A percentile compares a stretch with the other conserved stretches of the same genome.
Conservation (phyloP, 202 grass and related monocot genomes). For the Zizania palustris region DNA sequence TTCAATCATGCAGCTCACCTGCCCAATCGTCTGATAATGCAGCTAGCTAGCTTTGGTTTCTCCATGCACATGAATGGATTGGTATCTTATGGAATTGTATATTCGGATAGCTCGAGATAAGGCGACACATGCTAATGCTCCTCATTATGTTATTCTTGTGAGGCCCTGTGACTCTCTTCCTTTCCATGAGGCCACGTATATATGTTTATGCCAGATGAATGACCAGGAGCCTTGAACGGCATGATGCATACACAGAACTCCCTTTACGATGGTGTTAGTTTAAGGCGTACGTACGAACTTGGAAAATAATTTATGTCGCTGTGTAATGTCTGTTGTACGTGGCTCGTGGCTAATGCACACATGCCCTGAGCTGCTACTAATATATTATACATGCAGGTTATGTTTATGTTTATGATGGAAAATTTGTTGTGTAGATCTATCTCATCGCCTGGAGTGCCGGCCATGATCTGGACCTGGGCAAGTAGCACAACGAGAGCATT, state of each 20-base stretch:
- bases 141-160: conserved; percentile 48
- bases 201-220: conserved; percentile 41
- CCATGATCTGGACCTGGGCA: neutral
- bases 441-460: neutral
- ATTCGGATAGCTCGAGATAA: conserved; percentile 40
- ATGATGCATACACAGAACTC: conserved; percentile 29
- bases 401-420: no score
- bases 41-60: conserved; percentile 28
- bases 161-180: conserved; percentile 22
- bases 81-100: conserved; percentile 48
- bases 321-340: neutral
- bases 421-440: neutral
- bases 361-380: neutral
- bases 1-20: conserved; percentile 65
- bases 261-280: conserved; percentile 30
- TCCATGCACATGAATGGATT: conserved; percentile 48
- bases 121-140: conserved; percentile 56
- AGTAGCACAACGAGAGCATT: neutral
- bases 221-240: neutral
- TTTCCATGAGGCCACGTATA: conserved; percentile 56
- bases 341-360: neutral
- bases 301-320: neutral
- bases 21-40: conserved; percentile 46
- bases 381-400: neutral
- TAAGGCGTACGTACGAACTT: conserved; percentile 8